phyloP scores from a whole-genome alignment of 768 basidiomycete genomes.

The Hygrophoropsis aurantiaca region DNA sequence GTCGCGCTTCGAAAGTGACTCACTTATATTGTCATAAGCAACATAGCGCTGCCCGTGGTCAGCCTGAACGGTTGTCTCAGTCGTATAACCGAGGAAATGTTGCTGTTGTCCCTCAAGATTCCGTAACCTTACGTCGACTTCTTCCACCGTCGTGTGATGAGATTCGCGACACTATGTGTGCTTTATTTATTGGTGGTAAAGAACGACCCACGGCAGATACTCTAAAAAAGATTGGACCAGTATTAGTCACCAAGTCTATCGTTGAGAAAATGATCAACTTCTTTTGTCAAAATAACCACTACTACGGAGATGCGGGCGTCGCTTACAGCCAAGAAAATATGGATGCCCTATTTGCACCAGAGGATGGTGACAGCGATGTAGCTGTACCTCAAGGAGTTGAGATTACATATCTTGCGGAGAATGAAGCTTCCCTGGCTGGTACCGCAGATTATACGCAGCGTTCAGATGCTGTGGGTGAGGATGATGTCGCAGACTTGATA shows the following conservation, averaged over 20 bases:
- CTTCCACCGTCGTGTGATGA: background rate
- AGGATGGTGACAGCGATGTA: slow-evolving; percentile 1
- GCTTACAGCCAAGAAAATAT: slow-evolving; percentile 3
- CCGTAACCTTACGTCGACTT: too few relatives aligned
- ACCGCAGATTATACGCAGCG: background rate
- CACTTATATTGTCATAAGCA: too few relatives aligned
- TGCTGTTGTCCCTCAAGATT: too few relatives aligned
- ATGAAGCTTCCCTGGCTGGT: background rate
- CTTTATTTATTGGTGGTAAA: slow-evolving; percentile 9
- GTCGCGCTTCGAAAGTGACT: too few relatives aligned
- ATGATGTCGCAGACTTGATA: too few relatives aligned
- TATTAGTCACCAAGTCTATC: background rate
- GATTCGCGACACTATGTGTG: slow-evolving; percentile 17
- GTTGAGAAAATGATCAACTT: background rate
- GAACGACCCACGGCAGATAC: background rate
- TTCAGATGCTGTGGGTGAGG: too few relatives aligned
- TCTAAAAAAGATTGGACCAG: background rate
- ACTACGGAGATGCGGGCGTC: background rate
- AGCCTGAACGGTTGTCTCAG: too few relatives aligned
- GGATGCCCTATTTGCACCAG: background rate
- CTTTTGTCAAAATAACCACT: background rate
- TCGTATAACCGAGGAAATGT: too few relatives aligned
- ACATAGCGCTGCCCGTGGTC: too few relatives aligned
- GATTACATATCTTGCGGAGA: background rate
- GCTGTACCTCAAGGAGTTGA: background rate